These are phyloP conservation scores for Coniferiporia weirii DNA, from an alignment of 1,284 basidiomycete genomes.

Conservation along the genomic window DNA sequence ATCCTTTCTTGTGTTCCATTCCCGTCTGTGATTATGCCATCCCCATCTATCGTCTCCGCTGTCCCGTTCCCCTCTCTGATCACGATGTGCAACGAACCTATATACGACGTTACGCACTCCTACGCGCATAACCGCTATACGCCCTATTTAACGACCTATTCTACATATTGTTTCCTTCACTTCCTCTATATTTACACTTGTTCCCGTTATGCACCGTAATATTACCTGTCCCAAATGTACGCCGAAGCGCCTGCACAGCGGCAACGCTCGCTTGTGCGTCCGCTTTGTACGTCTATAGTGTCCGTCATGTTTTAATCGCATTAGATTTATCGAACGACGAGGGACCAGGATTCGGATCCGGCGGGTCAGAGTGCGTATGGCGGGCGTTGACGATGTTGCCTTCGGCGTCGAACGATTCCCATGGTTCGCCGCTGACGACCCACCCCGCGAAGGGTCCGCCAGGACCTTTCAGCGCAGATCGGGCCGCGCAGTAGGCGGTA, in stretches of 20 bases:
- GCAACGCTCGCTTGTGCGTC: background rate
- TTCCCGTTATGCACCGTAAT: background rate
- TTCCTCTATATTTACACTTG: background rate
- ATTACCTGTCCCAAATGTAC: background rate
- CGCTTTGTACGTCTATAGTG: background rate
- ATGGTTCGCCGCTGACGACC: constrained; percentile 46
- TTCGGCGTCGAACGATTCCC: constrained; percentile 43
- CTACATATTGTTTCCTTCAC: background rate
- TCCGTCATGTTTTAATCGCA: background rate
- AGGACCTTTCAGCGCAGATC: constrained; percentile 37
- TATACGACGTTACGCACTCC: no score
- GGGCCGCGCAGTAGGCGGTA: constrained; percentile 43
- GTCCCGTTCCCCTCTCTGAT: background rate
- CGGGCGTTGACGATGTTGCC: constrained; percentile 9
- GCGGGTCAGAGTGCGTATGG: background rate
- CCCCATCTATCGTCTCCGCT: background rate
- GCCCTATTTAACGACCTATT: no score
- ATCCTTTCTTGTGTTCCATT: background rate
- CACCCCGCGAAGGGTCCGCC: constrained; percentile 53
- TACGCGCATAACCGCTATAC: no score
- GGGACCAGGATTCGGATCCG: no score
- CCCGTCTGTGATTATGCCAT: background rate
- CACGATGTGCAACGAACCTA: background rate
- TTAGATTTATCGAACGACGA: no score
- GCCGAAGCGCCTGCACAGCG: no score